phyloP scores from a whole-genome alignment of 208 protist genomes.

The Novymonas esmeraldas region DNA sequence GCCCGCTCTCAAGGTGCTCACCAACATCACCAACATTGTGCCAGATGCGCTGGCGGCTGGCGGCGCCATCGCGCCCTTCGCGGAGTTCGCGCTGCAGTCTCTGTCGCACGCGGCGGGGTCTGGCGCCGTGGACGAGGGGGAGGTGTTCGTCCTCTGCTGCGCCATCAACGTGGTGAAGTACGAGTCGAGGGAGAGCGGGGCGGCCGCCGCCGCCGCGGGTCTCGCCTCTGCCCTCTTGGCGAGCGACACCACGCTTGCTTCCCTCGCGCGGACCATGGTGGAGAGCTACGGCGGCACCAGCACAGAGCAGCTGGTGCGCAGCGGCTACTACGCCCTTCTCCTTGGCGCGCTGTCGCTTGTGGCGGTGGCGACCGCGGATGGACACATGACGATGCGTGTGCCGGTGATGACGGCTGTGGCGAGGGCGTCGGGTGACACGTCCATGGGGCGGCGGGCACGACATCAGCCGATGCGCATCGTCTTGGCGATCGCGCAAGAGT shows the following conservation, averaged over 20 bases:
- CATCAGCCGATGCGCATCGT: constrained; percentile 70
- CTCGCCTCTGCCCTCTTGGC: constrained; percentile 18
- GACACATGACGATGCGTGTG: constrained; percentile 40
- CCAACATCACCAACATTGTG: constrained; percentile 61
- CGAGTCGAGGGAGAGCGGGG: constrained; percentile 34
- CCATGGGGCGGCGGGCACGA: constrained; percentile 17
- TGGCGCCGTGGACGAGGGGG: constrained; percentile 22
- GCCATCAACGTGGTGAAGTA: constrained; percentile 76
- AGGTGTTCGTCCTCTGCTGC: constrained; percentile 69
- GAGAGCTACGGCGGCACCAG: constrained; percentile 32
- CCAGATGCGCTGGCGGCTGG: constrained; percentile 17
- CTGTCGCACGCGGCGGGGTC: not conserved
- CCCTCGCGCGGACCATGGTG: constrained; percentile 35
- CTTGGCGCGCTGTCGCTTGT: constrained; percentile 69
- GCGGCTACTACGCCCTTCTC: constrained; percentile 83
- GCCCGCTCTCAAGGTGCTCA: constrained; percentile 58
- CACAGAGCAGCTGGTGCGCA: constrained; percentile 66
- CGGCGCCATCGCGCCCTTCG: not conserved
- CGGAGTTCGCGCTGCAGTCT: not conserved
- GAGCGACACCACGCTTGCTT: not conserved
- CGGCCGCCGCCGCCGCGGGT: not conserved
- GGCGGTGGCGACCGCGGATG: not conserved
- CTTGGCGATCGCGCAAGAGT: constrained; percentile 87
- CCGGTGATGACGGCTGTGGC: constrained; percentile 71
- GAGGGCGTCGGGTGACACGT: constrained; percentile 33